phyloP scores from a whole-genome alignment of 1,284 basidiomycete species.

The Ustilago lituana region DNA sequence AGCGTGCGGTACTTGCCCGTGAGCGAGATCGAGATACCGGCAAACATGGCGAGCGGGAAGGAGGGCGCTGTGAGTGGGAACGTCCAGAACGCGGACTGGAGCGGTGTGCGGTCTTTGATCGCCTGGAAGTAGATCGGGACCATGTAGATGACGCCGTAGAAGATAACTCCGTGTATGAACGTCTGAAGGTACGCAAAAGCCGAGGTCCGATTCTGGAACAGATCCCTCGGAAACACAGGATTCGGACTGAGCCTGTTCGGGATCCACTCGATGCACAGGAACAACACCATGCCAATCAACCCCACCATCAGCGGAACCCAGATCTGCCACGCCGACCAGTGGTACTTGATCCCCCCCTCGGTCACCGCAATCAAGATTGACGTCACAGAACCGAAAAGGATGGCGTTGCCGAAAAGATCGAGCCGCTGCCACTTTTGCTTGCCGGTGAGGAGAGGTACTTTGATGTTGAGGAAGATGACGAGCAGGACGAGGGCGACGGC shows the following conservation, averaged over 20 bases:
- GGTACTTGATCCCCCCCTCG: slow-evolving; percentile 66
- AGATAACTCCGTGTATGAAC: slow-evolving; percentile 64
- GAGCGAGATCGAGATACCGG: slow-evolving; percentile 51
- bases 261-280: slow-evolving; percentile 56
- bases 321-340: slow-evolving; percentile 62
- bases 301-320: slow-evolving; percentile 65
- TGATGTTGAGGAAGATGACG: slow-evolving; percentile 60
- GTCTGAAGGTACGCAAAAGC: slow-evolving; percentile 61
- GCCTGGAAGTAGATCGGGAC: slow-evolving; percentile 70
- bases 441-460: slow-evolving; percentile 59
- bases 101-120: slow-evolving; percentile 69
- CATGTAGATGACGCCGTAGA: slow-evolving; percentile 60
- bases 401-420: slow-evolving; percentile 66
- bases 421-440: slow-evolving; percentile 64
- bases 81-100: slow-evolving; percentile 69
- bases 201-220: slow-evolving; percentile 62
- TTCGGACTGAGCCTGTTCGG: slow-evolving; percentile 35
- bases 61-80: slow-evolving; percentile 64
- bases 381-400: slow-evolving; percentile 61
- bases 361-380: slow-evolving; percentile 67
- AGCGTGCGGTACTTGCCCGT: slow-evolving; percentile 59
- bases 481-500: slow-evolving; percentile 18
- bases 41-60: slow-evolving; percentile 41
- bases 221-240: slow-evolving; percentile 63
- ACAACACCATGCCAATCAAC: slow-evolving; percentile 56